Percentiles rank a stretch among this genome's conserved stretches.
Conservation (phyloP, 805 yeast genomes). For the Candida patagonica region DNA sequence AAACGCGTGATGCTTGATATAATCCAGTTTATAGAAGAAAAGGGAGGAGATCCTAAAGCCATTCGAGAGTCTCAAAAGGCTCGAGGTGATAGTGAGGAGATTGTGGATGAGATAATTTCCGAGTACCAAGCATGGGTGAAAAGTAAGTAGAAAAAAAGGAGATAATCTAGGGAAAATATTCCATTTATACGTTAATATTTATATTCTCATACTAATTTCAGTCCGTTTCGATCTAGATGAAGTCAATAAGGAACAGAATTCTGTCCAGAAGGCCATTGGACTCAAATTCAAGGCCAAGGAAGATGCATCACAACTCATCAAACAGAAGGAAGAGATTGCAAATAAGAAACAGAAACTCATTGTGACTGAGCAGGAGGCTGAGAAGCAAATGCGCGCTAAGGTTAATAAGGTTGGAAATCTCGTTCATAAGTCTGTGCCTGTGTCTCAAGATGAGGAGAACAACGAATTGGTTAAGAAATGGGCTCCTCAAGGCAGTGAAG, state of each 20-base stretch:
- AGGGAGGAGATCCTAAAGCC: conserved; percentile 91
- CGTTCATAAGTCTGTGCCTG: conserved; percentile 86
- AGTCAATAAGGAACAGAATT: conserved; percentile 78
- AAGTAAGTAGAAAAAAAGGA: conserved; percentile 23
- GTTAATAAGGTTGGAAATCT: conserved; percentile 89
- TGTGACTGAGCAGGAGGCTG: conserved; percentile 70
- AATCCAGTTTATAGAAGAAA: conserved; percentile 83
- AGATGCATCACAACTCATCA: conserved; percentile 78
- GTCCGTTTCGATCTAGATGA: conserved; percentile 84
- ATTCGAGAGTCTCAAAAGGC: conserved; percentile 85
- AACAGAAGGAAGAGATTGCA: conserved; percentile 67
- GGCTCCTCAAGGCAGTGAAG: conserved; percentile 66
- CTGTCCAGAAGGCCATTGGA: conserved; percentile 89
- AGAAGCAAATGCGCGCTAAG: conserved; percentile 61
- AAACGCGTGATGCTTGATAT: conserved; percentile 76
- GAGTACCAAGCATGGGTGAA: conserved; percentile 91
- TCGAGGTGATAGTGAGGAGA: conserved; percentile 88
- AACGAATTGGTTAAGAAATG: conserved; percentile 81
- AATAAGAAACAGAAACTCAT: conserved; percentile 59
- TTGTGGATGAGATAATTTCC: conserved; percentile 88
- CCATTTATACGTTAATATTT: neutral
- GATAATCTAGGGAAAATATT: neutral
- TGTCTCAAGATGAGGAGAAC: conserved; percentile 81
- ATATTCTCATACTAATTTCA: no score
- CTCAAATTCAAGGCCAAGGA: conserved; percentile 88